Conservation (phyloP, 768 basidiomycete genomes). For the Pulveroboletus sp. region DNA sequence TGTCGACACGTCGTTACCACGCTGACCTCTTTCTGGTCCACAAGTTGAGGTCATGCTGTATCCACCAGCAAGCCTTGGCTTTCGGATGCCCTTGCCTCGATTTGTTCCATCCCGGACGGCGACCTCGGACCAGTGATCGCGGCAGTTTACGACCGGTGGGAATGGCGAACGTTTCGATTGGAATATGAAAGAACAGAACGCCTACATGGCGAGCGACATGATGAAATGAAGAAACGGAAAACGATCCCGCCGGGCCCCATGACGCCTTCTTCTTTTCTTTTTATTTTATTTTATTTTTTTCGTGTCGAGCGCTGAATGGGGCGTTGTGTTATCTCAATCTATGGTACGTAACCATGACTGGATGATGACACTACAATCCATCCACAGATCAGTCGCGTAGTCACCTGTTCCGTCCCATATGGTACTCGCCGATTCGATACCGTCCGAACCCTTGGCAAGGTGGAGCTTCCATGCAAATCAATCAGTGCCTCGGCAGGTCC, state of each 20-base stretch:
- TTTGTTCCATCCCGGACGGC: constrained; percentile 11
- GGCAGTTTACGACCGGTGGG: constrained; percentile 11
- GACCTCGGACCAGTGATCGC: constrained; percentile 1
- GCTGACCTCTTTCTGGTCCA: not conserved
- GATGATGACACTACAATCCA: not conserved
- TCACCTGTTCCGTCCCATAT: not conserved
- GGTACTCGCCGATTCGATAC: not conserved
- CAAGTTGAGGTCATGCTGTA: not conserved
- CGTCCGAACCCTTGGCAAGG: constrained; percentile 4
- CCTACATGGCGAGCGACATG: not conserved
- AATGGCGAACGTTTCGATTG: constrained; percentile 9
- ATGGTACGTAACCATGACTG: not conserved
- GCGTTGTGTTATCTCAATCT: not conserved
- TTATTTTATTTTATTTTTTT: not conserved
- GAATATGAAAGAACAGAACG: constrained; percentile 1
- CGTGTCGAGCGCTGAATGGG: not conserved
- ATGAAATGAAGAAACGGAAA: constrained; percentile 4
- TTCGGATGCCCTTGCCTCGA: not conserved
- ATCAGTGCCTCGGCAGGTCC: constrained; percentile 7
- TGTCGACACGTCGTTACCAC: not conserved
- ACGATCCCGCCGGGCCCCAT: not conserved
- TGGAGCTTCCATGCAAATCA: constrained; percentile 15
- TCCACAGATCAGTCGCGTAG: not conserved
- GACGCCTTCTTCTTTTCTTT: too few species aligned
- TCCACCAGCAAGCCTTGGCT: not conserved